phyloP scores from a whole-genome alignment of 164 flowering plant genomes.

The Santalum album region DNA sequence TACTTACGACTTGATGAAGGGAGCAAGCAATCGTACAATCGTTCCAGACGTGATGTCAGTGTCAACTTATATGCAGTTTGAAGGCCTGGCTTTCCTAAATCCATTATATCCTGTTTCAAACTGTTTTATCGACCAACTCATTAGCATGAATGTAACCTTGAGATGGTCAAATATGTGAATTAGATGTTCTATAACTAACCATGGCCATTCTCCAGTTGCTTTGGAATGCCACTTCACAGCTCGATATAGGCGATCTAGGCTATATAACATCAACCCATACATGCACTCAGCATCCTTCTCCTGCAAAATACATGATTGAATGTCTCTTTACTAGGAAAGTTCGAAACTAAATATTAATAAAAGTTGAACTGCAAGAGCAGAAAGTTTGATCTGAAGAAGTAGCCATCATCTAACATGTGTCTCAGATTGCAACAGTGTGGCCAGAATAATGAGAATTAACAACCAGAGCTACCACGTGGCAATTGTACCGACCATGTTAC shows the following conservation, averaged over 20 bases:
- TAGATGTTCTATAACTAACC: constrained; percentile 36
- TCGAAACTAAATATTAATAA: too few species aligned
- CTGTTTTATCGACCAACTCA: constrained; percentile 27
- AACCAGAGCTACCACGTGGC: too few species aligned
- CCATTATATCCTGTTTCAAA: constrained; percentile 70
- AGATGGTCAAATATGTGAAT: neutral
- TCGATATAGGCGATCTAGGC: constrained; percentile 57
- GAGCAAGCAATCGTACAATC: constrained; percentile 75
- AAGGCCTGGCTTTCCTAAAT: constrained; percentile 63
- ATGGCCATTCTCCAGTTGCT: constrained; percentile 84
- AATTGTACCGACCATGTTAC: too few species aligned
- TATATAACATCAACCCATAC: constrained; percentile 66
- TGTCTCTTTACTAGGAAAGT: neutral
- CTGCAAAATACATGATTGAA: constrained; percentile 26
- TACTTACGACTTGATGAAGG: constrained; percentile 46
- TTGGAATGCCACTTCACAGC: constrained; percentile 78
- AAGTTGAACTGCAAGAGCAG: too few species aligned
- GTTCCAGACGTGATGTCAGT: constrained; percentile 59
- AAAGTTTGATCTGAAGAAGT: too few species aligned
- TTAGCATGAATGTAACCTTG: neutral
- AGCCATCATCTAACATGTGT: too few species aligned
- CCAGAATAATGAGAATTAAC: too few species aligned
- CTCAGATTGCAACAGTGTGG: too few species aligned
- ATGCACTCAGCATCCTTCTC: constrained; percentile 63
- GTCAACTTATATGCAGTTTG: constrained; percentile 47